Evolutionary conservation across 108 stramenopile species (phyloP).

Genomic region (Nitzschia sp.): DNA sequence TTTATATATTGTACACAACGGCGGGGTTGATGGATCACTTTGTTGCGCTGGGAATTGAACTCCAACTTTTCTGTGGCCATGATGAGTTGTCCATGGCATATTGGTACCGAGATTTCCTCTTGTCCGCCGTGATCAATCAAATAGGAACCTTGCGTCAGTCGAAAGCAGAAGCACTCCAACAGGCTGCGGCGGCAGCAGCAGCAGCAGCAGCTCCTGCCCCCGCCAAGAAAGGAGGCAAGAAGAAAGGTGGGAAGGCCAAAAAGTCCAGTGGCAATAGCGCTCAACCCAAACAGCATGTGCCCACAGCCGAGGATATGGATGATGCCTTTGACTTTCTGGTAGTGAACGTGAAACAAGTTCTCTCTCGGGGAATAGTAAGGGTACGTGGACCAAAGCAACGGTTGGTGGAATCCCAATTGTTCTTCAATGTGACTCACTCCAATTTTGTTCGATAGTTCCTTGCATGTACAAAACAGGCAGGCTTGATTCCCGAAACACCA

Average conservation of each 20-base stretch:
- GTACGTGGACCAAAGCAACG: constrained; percentile 20
- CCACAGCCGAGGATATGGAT: constrained; percentile 54
- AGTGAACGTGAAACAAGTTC: constrained; percentile 44
- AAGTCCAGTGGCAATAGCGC: constrained; percentile 22
- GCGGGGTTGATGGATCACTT: constrained; percentile 68
- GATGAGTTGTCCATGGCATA: constrained; percentile 61
- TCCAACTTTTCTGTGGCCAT: constrained; percentile 55
- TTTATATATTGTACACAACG: constrained; percentile 52
- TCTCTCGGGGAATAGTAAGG: constrained; percentile 74
- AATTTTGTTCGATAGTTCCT: constrained; percentile 35
- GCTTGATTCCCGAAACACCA: constrained; percentile 34
- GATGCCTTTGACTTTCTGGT: constrained; percentile 58
- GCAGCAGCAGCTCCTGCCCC: neutral
- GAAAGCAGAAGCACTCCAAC: constrained; percentile 27
- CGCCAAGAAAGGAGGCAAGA: constrained; percentile 31
- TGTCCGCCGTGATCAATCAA: constrained; percentile 57
- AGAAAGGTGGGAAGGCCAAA: constrained; percentile 34
- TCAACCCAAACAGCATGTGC: neutral
- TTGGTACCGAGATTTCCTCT: constrained; percentile 83
- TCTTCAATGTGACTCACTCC: constrained; percentile 6
- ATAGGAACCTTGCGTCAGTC: constrained; percentile 42
- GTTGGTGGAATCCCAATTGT: neutral
- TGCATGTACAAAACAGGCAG: constrained; percentile 60
- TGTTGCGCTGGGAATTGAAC: constrained; percentile 60
- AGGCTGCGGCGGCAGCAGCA: constrained; percentile 19